phyloP scores from a whole-genome alignment of 108 stramenopile species.

The Cyclotella choctawhatcheeana region DNA sequence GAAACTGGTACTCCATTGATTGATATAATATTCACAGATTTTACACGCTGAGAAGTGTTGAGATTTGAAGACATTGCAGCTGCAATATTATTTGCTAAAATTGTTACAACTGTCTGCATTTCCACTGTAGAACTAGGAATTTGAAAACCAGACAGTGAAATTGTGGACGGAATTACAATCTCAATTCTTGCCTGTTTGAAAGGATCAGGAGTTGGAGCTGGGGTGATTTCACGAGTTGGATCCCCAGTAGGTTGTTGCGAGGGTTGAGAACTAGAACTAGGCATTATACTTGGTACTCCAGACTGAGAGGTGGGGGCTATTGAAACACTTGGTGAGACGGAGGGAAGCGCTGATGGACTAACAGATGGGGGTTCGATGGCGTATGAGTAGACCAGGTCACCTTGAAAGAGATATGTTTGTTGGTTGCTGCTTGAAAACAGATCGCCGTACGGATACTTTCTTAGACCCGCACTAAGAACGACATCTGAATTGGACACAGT shows the following conservation, averaged over 20 bases:
- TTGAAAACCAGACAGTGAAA: slow-evolving; percentile 10
- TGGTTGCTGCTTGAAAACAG: neutral
- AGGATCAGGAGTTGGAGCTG: slow-evolving; percentile 14
- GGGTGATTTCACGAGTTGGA: slow-evolving; percentile 16
- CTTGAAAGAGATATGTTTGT: slow-evolving; percentile 21
- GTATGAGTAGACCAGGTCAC: slow-evolving; percentile 11
- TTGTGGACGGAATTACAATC: slow-evolving; percentile 13
- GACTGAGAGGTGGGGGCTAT: too few species aligned
- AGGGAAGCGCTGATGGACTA: slow-evolving; percentile 10
- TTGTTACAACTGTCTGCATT: slow-evolving; percentile 12
- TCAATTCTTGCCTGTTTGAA: slow-evolving; percentile 12
- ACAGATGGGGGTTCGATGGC: slow-evolving; percentile 20
- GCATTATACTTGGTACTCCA: neutral
- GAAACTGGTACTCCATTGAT: slow-evolving; percentile 19
- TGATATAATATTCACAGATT: slow-evolving; percentile 12
- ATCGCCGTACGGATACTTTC: slow-evolving; percentile 8
- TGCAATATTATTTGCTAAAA: slow-evolving; percentile 9
- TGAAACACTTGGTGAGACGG: slow-evolving; percentile 10
- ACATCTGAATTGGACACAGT: neutral
- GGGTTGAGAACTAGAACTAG: neutral
- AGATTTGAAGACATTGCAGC: neutral
- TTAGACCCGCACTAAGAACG: slow-evolving; percentile 2
- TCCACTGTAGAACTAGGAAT: slow-evolving; percentile 3
- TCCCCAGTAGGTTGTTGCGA: neutral
- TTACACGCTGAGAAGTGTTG: slow-evolving; percentile 15